Conservation (phyloP, 1,284 basidiomycete species). For the Leccinum huronense region DNA sequence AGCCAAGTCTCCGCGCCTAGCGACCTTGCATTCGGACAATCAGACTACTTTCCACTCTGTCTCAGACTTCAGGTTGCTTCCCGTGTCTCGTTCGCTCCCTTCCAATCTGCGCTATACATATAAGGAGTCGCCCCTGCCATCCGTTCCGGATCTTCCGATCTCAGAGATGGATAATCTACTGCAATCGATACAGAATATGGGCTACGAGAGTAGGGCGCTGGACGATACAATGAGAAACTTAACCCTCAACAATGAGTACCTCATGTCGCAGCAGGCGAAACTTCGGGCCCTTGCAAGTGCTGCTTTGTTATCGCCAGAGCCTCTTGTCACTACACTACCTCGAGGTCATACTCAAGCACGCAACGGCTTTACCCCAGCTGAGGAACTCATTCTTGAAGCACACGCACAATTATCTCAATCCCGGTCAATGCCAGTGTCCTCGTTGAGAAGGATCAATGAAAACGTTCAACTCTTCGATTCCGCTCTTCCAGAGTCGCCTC, state of each 20-base stretch:
- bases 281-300: constrained; percentile 29
- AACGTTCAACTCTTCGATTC: constrained; percentile 7
- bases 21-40: constrained; percentile 6
- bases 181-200: constrained; percentile 29
- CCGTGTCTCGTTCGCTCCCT: constrained; percentile 24
- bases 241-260: constrained; percentile 22
- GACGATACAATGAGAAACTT: constrained; percentile 16
- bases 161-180: constrained; percentile 26
- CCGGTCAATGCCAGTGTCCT: constrained; percentile 4
- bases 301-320: constrained; percentile 16
- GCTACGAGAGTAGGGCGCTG: constrained; percentile 20
- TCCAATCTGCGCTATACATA: constrained; percentile 20
- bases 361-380: constrained; percentile 63
- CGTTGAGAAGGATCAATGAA: constrained; percentile 11
- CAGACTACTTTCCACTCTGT: constrained; percentile 6
- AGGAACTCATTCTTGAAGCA: constrained; percentile 64
- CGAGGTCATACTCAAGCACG: constrained; percentile 40
- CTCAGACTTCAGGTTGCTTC: constrained; percentile 9
- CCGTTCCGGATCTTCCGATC: constrained; percentile 17
- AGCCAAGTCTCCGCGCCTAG: constrained; percentile 8
- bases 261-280: constrained; percentile 23
- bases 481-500: constrained; percentile 1
- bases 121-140: constrained; percentile 18
- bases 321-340: constrained; percentile 12
- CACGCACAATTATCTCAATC: constrained; percentile 34